Conservation (phyloP, 2,329 filamentous ascomycete species). For the Aspergillus jensenii region DNA sequence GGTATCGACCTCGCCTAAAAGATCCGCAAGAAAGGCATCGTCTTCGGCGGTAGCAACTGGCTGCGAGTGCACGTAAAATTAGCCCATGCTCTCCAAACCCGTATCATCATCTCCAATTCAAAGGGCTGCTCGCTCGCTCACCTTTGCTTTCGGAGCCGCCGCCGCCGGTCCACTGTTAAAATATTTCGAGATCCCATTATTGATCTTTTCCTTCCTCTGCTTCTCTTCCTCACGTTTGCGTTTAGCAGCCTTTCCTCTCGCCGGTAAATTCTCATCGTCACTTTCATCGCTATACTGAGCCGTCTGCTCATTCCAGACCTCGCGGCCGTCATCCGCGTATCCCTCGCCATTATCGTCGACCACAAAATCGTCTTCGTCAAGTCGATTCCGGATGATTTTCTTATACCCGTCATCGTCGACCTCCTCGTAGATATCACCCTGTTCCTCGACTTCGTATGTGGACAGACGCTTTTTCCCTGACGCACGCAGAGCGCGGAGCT, state of each 20-base stretch:
- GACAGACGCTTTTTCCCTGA: conserved; percentile 90
- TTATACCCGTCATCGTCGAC: conserved; percentile 98
- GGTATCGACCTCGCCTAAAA: conserved; percentile 84
- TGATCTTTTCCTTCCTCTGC: conserved; percentile 79
- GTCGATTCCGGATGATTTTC: conserved; percentile 82
- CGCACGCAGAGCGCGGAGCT: conserved; percentile 79
- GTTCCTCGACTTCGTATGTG: conserved; percentile 81
- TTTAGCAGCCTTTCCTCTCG: conserved; percentile 67
- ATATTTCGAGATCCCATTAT: conserved; percentile 91
- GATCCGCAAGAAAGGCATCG: conserved; percentile 77
- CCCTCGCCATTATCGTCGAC: conserved; percentile 97
- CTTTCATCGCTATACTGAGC: conserved; percentile 58
- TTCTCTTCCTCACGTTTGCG: conserved; percentile 85
- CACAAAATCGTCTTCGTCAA: conserved; percentile 96
- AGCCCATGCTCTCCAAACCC: not conserved
- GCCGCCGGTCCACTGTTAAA: conserved; percentile 73
- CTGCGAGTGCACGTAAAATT: conserved; percentile 44
- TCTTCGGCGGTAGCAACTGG: conserved; percentile 80
- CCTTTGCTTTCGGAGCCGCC: conserved; percentile 75
- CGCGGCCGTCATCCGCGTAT: conserved; percentile 90
- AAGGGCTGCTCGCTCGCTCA: conserved; percentile 38
- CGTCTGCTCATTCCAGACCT: conserved; percentile 81
- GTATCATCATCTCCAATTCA: not conserved
- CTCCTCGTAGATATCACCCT: conserved; percentile 85
- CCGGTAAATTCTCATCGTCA: conserved; percentile 73